Conservation (phyloP, 257 asterid species). For the Sherardia arvensis region DNA sequence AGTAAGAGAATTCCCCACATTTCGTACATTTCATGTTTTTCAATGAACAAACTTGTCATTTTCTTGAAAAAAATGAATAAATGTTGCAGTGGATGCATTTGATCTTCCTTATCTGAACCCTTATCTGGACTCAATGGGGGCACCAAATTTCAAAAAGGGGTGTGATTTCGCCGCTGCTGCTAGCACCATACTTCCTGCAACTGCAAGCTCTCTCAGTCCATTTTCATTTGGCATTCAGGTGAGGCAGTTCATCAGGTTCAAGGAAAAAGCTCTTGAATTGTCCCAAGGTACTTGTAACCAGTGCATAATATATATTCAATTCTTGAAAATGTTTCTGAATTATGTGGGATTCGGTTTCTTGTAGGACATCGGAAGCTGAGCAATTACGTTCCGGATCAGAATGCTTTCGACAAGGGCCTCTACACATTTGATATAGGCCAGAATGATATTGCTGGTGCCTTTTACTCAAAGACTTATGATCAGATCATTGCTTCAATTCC, state of each 20-base stretch:
- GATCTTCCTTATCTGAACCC: slow-evolving; percentile 73
- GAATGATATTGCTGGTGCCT: slow-evolving; percentile 91
- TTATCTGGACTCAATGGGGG: slow-evolving; percentile 66
- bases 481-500: slow-evolving; percentile 87
- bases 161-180: slow-evolving; percentile 91
- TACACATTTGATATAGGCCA: slow-evolving; percentile 96
- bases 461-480: slow-evolving; percentile 74
- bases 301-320: background rate
- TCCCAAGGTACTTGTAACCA: slow-evolving; percentile 38
- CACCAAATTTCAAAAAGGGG: slow-evolving; percentile 64
- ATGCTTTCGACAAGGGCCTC: slow-evolving; percentile 56
- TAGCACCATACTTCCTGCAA: slow-evolving; percentile 52
- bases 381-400: slow-evolving; percentile 60
- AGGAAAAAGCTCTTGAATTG: slow-evolving; percentile 55
- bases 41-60: background rate
- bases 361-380: slow-evolving; percentile 49
- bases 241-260: slow-evolving; percentile 82
- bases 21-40: background rate
- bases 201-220: slow-evolving; percentile 59
- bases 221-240: slow-evolving; percentile 74
- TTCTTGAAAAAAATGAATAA: background rate
- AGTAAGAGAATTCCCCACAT: slow-evolving; percentile 28
- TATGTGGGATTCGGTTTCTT: background rate
- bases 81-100: slow-evolving; percentile 77
- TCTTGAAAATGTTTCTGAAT: background rate